phyloP scores from a whole-genome alignment of 495 filamentous ascomycete species.

The Talaromyces adpressus region DNA sequence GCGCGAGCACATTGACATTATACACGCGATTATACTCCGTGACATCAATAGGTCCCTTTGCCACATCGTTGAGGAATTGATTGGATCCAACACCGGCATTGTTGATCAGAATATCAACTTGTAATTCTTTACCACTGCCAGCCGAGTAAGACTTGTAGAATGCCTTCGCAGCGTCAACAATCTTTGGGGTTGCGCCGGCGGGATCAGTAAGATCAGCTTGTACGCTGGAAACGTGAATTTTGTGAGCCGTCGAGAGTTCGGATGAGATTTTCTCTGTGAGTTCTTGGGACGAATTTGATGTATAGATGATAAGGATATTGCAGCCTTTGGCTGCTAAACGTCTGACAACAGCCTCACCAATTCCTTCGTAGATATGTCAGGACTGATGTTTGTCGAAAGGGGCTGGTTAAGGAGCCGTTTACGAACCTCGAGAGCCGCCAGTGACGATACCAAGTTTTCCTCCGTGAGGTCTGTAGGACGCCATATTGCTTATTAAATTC shows the following conservation, averaged over 20 bases:
- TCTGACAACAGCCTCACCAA: constrained; percentile 9
- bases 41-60: constrained; percentile 20
- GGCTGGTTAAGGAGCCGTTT: neutral
- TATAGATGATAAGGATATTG: constrained; percentile 7
- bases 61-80: constrained; percentile 46
- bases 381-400: neutral
- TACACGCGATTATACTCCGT: constrained; percentile 59
- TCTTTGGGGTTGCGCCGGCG: neutral
- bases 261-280: constrained; percentile 1
- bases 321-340: constrained; percentile 9
- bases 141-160: constrained; percentile 2
- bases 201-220: constrained; percentile 9
- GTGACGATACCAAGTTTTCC: constrained; percentile 10
- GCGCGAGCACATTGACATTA: constrained; percentile 67
- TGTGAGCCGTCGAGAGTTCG: constrained; percentile 1
- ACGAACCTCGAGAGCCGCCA: constrained; percentile 10
- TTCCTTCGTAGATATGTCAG: constrained; percentile 4
- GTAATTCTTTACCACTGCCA: constrained; percentile 12
- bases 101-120: constrained; percentile 73
- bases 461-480: constrained; percentile 5
- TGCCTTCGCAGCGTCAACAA: constrained; percentile 5
- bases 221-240: constrained; percentile 5
- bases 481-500: neutral
- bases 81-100: constrained; percentile 60
- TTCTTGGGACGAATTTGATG: constrained; percentile 5